phyloP scores from a whole-genome alignment of 495 filamentous ascomycete species.

The Penicilliopsis zonata region DNA sequence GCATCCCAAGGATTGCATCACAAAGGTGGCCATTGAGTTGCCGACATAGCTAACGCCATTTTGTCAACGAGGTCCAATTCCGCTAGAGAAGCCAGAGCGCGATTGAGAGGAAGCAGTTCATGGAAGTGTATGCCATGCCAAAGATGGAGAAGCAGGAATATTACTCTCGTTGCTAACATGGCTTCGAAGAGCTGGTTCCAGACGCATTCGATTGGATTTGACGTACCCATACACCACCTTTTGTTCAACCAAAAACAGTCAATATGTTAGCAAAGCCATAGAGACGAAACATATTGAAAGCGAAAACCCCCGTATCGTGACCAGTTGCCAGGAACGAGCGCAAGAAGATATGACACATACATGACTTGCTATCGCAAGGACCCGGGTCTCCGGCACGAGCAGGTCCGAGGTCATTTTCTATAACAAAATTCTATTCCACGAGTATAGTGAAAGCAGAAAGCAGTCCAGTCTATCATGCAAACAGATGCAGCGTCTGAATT shows the following conservation, averaged over 20 bases:
- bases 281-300: neutral
- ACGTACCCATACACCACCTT: constrained; percentile 74
- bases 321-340: constrained; percentile 4
- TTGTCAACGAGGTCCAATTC: constrained; percentile 5
- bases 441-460: too few species aligned
- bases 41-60: constrained; percentile 67
- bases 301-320: constrained; percentile 7
- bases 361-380: constrained; percentile 95
- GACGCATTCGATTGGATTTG: constrained; percentile 2
- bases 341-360: constrained; percentile 42
- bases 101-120: too few species aligned
- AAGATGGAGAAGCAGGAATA: too few species aligned
- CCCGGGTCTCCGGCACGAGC: constrained; percentile 68
- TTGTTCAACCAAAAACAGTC: constrained; percentile 3
- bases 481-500: too few species aligned
- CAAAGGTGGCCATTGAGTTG: constrained; percentile 88
- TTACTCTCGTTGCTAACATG: too few species aligned
- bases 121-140: too few species aligned
- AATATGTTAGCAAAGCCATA: constrained; percentile 6
- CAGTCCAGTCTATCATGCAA: too few species aligned
- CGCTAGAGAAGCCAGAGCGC: constrained; percentile 6
- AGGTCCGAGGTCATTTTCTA: constrained; percentile 19
- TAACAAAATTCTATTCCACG: neutral
- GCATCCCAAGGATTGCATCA: constrained; percentile 84
- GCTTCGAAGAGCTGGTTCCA: too few species aligned